phyloP scores from a whole-genome alignment of 2,329 filamentous ascomycete genomes.

The Hymenoscyphus linearis region DNA sequence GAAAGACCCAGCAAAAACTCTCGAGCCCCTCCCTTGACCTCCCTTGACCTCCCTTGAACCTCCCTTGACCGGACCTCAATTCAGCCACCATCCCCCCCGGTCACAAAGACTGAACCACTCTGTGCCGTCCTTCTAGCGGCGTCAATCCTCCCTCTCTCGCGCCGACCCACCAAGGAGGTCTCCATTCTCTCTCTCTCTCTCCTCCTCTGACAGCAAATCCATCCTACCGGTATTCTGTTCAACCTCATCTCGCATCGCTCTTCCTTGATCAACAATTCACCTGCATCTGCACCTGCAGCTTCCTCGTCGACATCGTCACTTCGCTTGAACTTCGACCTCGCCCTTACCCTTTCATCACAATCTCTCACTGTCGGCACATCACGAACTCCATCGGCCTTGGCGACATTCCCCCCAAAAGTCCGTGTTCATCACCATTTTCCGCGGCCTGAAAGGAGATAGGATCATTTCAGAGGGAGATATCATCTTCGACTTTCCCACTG shows the following conservation, averaged over 20 bases:
- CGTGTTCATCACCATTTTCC: neutral
- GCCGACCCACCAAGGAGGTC: neutral
- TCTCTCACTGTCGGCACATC: neutral
- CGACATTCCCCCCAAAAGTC: neutral
- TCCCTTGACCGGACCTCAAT: neutral
- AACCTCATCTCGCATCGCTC: neutral
- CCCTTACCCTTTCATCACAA: neutral
- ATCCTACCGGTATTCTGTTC: neutral
- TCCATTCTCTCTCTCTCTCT: neutral
- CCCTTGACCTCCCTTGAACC: neutral
- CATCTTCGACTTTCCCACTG: neutral
- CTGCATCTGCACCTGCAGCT: neutral
- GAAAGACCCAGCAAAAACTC: neutral
- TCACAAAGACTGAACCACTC: neutral
- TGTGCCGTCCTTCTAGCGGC: neutral
- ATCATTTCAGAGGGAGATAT: conserved; percentile 7
- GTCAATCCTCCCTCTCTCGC: neutral
- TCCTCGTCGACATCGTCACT: conserved; percentile 4
- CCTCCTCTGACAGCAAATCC: neutral
- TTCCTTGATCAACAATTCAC: neutral
- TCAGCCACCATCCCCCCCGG: neutral
- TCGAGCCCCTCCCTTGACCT: neutral
- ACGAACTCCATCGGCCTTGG: neutral
- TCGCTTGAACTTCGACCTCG: conserved; percentile 1
- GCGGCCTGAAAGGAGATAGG: neutral